Conservation (phyloP, 2,329 filamentous ascomycete species). For the Stachybotrys elegans region DNA sequence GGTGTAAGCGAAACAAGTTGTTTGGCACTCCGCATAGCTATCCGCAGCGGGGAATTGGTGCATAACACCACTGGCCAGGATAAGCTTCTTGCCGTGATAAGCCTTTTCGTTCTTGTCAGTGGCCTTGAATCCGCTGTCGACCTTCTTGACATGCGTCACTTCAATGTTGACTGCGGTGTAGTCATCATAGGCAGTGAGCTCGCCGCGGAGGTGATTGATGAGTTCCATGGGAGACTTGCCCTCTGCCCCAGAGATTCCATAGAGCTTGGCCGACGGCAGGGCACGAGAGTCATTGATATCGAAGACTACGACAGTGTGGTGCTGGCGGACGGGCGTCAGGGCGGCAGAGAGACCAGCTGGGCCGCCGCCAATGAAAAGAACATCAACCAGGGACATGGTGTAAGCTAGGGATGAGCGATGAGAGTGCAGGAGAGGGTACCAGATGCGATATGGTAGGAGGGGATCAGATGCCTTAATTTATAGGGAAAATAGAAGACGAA, state of each 20-base stretch:
- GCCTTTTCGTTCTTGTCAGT: not conserved
- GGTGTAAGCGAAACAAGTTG: too few species aligned
- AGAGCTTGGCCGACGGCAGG: not conserved
- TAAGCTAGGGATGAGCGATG: too few species aligned
- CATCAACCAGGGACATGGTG: not conserved
- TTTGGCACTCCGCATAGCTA: not conserved
- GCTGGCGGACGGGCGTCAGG: slow-evolving; percentile 1
- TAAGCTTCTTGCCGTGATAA: not conserved
- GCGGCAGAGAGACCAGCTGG: not conserved
- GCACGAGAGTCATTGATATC: not conserved
- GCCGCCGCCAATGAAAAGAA: not conserved
- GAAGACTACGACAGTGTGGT: not conserved
- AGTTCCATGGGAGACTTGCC: not conserved
- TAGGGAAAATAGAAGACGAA: too few species aligned
- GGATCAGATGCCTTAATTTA: too few species aligned
- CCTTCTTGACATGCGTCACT: not conserved
- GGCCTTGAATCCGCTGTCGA: not conserved
- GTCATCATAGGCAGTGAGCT: not conserved
- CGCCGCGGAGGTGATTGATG: not conserved
- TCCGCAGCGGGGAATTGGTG: not conserved
- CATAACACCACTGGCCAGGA: not conserved
- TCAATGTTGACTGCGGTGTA: not conserved
- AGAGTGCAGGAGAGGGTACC: too few species aligned
- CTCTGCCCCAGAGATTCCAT: not conserved
- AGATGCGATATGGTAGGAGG: too few species aligned